These are phyloP conservation scores for Candida anglica DNA, from an alignment of 805 yeast species.

Conservation along the genomic window DNA sequence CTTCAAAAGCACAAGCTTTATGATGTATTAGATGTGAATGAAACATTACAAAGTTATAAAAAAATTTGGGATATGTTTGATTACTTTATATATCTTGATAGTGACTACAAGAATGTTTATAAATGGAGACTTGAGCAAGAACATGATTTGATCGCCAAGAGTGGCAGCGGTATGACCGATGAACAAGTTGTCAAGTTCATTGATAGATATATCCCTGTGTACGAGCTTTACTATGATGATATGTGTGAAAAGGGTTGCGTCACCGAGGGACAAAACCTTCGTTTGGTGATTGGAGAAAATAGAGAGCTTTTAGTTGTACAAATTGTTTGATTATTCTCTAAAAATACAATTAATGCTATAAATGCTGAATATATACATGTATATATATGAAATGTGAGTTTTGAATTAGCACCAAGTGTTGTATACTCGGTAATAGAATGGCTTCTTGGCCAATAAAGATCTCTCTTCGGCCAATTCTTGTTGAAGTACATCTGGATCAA, in stretches of 20 bases:
- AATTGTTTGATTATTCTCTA: too few relatives aligned
- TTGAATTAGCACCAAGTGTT: slow-evolving; percentile 22
- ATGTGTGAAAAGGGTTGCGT: slow-evolving; percentile 31
- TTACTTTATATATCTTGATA: slow-evolving; percentile 56
- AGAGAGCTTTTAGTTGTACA: too few relatives aligned
- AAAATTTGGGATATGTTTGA: slow-evolving; percentile 59
- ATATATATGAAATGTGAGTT: neutral
- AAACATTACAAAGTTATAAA: slow-evolving; percentile 46
- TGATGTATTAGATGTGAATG: slow-evolving; percentile 45
- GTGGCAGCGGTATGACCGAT: slow-evolving; percentile 80
- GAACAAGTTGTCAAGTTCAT: slow-evolving; percentile 64
- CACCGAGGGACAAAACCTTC: slow-evolving; percentile 12
- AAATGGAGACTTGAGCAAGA: slow-evolving; percentile 81
- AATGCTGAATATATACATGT: too few relatives aligned
- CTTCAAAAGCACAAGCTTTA: slow-evolving; percentile 19
- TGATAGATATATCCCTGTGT: slow-evolving; percentile 83
- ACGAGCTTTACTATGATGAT: slow-evolving; percentile 59
- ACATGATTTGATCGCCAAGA: slow-evolving; percentile 44
- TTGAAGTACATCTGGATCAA: slow-evolving; percentile 28
- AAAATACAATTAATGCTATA: too few relatives aligned
- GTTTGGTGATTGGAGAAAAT: neutral
- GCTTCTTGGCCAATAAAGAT: slow-evolving; percentile 19
- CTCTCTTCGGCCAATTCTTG: slow-evolving; percentile 34
- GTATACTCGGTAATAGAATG: slow-evolving; percentile 22
- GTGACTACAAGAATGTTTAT: slow-evolving; percentile 60